Percentiles rank a stretch among this genome's conserved stretches.
phyloP scores from a whole-genome alignment of 83 land plant species.

The Picea mariana region DNA sequence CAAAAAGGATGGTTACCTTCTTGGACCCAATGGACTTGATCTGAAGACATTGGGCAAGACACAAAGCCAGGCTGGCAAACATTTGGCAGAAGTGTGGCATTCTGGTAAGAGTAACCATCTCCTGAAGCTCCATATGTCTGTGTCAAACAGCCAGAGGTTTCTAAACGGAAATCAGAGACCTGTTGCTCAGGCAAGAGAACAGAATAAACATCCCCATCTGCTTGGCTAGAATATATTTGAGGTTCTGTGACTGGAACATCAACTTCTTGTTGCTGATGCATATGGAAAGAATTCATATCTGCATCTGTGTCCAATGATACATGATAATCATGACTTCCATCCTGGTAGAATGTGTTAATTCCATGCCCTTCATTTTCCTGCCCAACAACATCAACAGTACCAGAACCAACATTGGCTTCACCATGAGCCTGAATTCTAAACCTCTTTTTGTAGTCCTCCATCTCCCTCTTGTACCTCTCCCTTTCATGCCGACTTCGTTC shows the following conservation, averaged over 20 bases:
- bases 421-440: background rate
- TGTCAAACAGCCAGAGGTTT: background rate
- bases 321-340: constrained; percentile 6
- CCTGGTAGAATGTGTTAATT: background rate
- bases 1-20: background rate
- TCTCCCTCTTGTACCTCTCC: constrained; percentile 79
- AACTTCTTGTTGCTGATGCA: background rate
- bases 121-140: constrained; percentile 4
- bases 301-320: constrained; percentile 9
- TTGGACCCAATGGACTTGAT: constrained; percentile 1
- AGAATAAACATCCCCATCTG: constrained; percentile 4
- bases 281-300: background rate
- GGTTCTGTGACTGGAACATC: background rate
- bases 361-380: background rate
- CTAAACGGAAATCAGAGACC: background rate
- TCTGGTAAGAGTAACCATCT: background rate
- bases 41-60: background rate
- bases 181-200: background rate
- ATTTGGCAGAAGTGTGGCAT: background rate
- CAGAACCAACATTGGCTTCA: background rate
- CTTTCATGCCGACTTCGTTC: constrained; percentile 78
- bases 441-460: constrained; percentile 62
- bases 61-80: background rate
- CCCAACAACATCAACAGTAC: background rate
- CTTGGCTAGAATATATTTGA: constrained; percentile 3